phyloP scores from a whole-genome alignment of 192 early-diverging fungal genomes.

The Umbelopsis sp. region DNA sequence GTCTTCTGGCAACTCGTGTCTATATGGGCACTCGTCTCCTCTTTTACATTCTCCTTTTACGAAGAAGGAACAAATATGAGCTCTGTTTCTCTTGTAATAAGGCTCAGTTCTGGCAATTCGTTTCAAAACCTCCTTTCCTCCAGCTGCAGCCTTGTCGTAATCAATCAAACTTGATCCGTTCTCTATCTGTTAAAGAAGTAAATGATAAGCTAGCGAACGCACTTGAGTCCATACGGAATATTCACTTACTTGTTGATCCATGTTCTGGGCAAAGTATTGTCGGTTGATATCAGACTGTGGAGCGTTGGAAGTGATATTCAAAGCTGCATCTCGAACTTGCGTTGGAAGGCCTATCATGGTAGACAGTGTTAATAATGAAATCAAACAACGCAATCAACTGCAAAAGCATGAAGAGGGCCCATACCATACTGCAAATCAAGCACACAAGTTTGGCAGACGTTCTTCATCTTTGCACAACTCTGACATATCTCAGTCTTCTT shows the following conservation, averaged over 20 bases:
- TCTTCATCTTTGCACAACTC: constrained; percentile 97
- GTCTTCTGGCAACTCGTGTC: constrained; percentile 62
- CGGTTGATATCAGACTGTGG: constrained; percentile 87
- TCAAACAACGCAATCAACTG: background rate
- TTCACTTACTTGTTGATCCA: constrained; percentile 60
- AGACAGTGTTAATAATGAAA: background rate
- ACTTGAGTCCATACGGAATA: background rate
- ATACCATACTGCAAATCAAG: constrained; percentile 90
- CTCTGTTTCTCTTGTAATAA: constrained; percentile 88
- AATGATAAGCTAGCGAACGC: background rate
- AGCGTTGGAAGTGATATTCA: constrained; percentile 74
- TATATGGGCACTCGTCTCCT: constrained; percentile 93
- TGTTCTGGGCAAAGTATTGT: constrained; percentile 84
- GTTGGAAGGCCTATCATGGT: constrained; percentile 72
- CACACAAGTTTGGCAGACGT: constrained; percentile 97
- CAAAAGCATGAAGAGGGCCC: too few species aligned
- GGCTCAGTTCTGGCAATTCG: constrained; percentile 85
- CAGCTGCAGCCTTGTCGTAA: constrained; percentile 70
- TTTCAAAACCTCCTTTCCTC: constrained; percentile 75
- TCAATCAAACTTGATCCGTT: constrained; percentile 60
- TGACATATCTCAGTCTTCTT: constrained; percentile 99
- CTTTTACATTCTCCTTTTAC: constrained; percentile 94
- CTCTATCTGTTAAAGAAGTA: constrained; percentile 26
- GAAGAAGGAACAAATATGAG: constrained; percentile 96
- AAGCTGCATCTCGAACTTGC: constrained; percentile 89